A percentile compares a stretch with the other conserved stretches of the same genome.
phyloP scores from a whole-genome alignment of 1,139 yeast genomes.

The Taphrina sp. region DNA sequence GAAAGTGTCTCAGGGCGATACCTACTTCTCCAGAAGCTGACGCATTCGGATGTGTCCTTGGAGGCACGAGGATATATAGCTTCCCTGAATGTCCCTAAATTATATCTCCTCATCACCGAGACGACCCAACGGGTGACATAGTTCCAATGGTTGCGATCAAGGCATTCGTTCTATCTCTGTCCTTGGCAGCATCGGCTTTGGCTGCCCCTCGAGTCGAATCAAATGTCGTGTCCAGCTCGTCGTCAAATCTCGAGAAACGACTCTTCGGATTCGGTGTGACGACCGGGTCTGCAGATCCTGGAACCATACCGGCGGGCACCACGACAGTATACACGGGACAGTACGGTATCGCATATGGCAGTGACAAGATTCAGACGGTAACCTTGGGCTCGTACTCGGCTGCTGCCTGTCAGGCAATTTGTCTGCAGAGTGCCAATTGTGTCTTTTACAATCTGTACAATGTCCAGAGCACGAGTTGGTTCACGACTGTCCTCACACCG shows the following conservation, averaged over 20 bases:
- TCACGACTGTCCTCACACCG: neutral
- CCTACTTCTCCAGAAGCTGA: too few relatives aligned
- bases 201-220: neutral
- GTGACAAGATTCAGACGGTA: constrained; percentile 3
- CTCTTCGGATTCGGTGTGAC: constrained; percentile 6
- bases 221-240: too few relatives aligned
- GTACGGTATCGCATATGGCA: neutral
- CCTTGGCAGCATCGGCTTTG: constrained; percentile 2
- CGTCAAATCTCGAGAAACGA: constrained; percentile 12
- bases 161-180: neutral
- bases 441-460: constrained; percentile 15
- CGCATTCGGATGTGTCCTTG: too few relatives aligned
- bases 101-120: too few relatives aligned
- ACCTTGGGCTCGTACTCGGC: constrained; percentile 6
- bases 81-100: too few relatives aligned
- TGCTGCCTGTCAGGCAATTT: constrained; percentile 5
- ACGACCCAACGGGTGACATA: too few relatives aligned
- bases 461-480: neutral
- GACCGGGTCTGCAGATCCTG: neutral
- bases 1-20: too few relatives aligned
- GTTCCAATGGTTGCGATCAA: constrained; percentile 9
- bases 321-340: neutral
- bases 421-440: constrained; percentile 3
- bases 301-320: constrained; percentile 14
- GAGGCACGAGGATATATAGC: too few relatives aligned